These are phyloP conservation scores for Penicillium ucsense DNA, from an alignment of 495 filamentous ascomycete species.

Conservation along the genomic window DNA sequence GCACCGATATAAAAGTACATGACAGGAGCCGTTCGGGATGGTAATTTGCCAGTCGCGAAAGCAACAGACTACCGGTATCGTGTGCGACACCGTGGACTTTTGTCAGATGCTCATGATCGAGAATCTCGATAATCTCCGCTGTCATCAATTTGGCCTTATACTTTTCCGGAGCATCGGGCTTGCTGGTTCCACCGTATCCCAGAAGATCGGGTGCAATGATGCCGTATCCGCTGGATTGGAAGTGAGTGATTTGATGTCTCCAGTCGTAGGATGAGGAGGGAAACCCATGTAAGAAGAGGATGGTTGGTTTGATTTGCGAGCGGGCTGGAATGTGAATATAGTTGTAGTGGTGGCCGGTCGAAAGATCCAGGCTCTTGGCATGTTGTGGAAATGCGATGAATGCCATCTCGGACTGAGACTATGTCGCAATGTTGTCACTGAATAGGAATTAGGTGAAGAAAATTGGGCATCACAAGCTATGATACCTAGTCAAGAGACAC, in stretches of 20 bases:
- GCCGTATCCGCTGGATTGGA: constrained; percentile 24
- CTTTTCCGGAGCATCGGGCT: constrained; percentile 18
- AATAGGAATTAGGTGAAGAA: too few relatives aligned
- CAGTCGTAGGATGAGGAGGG: constrained; percentile 29
- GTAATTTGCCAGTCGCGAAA: constrained; percentile 21
- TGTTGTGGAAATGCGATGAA: constrained; percentile 1
- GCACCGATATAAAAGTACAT: constrained; percentile 17
- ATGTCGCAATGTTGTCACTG: not conserved
- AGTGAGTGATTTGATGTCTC: constrained; percentile 26
- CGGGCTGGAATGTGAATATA: constrained; percentile 16
- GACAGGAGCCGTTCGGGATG: constrained; percentile 13
- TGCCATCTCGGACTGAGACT: not conserved
- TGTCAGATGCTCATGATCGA: constrained; percentile 9
- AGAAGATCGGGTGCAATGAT: constrained; percentile 35
- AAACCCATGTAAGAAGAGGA: constrained; percentile 31
- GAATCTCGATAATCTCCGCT: constrained; percentile 10
- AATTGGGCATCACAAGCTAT: too few relatives aligned
- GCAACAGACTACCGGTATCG: constrained; percentile 21
- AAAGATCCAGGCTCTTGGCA: not conserved
- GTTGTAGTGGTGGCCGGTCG: constrained; percentile 12
- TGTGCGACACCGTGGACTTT: constrained; percentile 14
- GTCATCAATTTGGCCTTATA: constrained; percentile 26
- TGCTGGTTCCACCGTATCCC: constrained; percentile 33
- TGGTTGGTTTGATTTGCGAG: constrained; percentile 3
- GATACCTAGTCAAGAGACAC: too few relatives aligned